A percentile compares a stretch with the other conserved stretches of the same genome.
Evolutionary conservation across 176 grass and related monocot genomes (phyloP).

Genomic region (Aechmea fasciata): DNA sequence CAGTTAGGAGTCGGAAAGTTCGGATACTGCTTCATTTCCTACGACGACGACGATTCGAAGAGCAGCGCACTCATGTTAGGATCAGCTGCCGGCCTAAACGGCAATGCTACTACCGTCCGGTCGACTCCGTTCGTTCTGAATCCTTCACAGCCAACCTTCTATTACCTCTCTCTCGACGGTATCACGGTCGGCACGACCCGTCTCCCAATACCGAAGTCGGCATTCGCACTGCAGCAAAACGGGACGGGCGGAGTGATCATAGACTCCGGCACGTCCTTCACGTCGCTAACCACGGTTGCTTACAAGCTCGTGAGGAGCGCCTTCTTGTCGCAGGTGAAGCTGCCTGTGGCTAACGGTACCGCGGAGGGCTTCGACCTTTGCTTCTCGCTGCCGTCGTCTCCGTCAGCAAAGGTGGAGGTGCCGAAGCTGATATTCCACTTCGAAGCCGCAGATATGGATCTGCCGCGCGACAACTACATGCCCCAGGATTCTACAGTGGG

Average conservation of each 20-base stretch:
- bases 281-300: conserved; percentile 7
- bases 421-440: conserved; percentile 1
- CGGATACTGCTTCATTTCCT: conserved; percentile 57
- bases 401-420: neutral
- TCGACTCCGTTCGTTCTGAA: conserved; percentile 22
- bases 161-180: conserved; percentile 31
- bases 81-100: conserved; percentile 26
- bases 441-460: neutral
- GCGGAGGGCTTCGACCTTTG: neutral
- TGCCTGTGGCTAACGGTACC: conserved; percentile 21
- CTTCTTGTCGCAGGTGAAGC: conserved; percentile 24
- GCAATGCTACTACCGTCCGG: neutral
- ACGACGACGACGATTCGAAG: conserved; percentile 9
- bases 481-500: neutral
- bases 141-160: neutral
- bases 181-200: conserved; percentile 22
- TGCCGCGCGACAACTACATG: neutral
- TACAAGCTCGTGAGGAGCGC: conserved; percentile 20
- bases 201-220: neutral
- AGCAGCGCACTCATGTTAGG: conserved; percentile 43
- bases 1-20: conserved; percentile 39
- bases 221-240: neutral
- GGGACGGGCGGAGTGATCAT: neutral
- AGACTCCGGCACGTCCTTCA: conserved; percentile 20
- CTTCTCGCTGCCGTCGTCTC: neutral